Conservation (phyloP, 495 filamentous ascomycete species). For the Aspergillus carlsbadensis region DNA sequence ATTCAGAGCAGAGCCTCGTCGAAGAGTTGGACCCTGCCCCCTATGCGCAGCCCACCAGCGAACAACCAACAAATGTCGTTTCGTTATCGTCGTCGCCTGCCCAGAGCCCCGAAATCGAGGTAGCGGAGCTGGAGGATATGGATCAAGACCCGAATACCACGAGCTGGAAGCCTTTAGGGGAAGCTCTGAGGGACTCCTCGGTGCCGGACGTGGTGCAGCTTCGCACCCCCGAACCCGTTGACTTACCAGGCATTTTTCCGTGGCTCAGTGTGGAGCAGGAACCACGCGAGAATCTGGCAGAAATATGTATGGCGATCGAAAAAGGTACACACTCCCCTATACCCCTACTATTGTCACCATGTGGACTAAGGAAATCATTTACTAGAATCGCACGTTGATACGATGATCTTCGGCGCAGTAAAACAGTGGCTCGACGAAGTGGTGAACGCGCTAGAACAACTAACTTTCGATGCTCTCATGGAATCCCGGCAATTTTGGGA, state of each 20-base stretch:
- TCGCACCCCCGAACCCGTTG: conserved; percentile 19
- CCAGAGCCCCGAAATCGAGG: conserved; percentile 53
- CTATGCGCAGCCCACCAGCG: conserved; percentile 19
- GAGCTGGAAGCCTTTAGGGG: conserved; percentile 44
- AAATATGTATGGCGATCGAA: conserved; percentile 40
- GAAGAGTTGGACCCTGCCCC: conserved; percentile 16
- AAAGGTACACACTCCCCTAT: conserved; percentile 34
- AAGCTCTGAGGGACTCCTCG: conserved; percentile 30
- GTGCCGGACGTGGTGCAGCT: conserved; percentile 38
- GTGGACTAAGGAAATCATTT: conserved; percentile 10
- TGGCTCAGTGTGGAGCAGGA: conserved; percentile 25
- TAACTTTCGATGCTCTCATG: conserved; percentile 26
- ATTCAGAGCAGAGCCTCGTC: conserved; percentile 12
- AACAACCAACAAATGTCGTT: conserved; percentile 32
- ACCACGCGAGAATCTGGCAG: conserved; percentile 38
- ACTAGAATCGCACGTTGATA: conserved; percentile 35
- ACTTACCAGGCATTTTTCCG: conserved; percentile 38
- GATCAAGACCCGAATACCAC: conserved; percentile 45
- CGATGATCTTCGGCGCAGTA: conserved; percentile 23
- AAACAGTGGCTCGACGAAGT: conserved; percentile 38
- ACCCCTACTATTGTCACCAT: not conserved
- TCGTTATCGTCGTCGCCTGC: conserved; percentile 51
- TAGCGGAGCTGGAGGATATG: conserved; percentile 56
- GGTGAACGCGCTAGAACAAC: conserved; percentile 27
- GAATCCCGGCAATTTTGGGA: conserved; percentile 56